Conservation (phyloP, 768 basidiomycete genomes). For the Boletellus sp. region DNA sequence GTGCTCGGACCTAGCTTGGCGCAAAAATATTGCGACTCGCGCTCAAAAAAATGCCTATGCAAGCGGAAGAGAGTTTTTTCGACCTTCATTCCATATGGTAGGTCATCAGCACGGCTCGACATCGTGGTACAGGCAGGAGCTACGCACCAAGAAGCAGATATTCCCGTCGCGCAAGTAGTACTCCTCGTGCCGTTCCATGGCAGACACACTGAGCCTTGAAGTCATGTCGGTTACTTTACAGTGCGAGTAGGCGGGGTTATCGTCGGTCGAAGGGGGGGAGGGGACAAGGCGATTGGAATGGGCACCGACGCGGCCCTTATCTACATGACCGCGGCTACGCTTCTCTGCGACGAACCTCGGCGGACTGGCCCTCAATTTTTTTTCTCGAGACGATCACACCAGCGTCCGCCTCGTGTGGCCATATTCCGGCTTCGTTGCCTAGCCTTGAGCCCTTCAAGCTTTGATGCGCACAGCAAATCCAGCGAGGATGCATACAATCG, state of each 20-base stretch:
- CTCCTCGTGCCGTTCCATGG: conserved; percentile 25
- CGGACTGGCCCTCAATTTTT: background rate
- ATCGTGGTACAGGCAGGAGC: background rate
- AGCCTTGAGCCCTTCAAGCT: too few species aligned
- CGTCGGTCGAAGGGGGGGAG: too few species aligned
- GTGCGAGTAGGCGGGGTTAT: background rate
- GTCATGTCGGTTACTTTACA: background rate
- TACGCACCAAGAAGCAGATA: conserved; percentile 48
- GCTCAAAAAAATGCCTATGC: conserved; percentile 36
- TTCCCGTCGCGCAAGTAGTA: conserved; percentile 58
- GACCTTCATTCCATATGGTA: conserved; percentile 25
- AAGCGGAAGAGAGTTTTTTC: conserved; percentile 31
- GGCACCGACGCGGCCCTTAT: conserved; percentile 13
- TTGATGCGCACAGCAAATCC: background rate
- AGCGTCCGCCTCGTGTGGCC: conserved; percentile 8
- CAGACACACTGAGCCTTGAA: conserved; percentile 1
- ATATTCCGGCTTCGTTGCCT: background rate
- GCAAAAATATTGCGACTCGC: conserved; percentile 33
- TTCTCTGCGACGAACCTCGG: conserved; percentile 4
- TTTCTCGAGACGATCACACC: conserved; percentile 17
- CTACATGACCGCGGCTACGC: background rate
- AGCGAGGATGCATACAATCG: background rate
- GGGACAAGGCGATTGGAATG: background rate
- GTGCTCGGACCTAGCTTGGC: conserved; percentile 16
- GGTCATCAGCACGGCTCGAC: background rate